Evolutionary conservation across 2,329 filamentous ascomycete species (phyloP).

Genomic region (Trichoderma afroharzianum): DNA sequence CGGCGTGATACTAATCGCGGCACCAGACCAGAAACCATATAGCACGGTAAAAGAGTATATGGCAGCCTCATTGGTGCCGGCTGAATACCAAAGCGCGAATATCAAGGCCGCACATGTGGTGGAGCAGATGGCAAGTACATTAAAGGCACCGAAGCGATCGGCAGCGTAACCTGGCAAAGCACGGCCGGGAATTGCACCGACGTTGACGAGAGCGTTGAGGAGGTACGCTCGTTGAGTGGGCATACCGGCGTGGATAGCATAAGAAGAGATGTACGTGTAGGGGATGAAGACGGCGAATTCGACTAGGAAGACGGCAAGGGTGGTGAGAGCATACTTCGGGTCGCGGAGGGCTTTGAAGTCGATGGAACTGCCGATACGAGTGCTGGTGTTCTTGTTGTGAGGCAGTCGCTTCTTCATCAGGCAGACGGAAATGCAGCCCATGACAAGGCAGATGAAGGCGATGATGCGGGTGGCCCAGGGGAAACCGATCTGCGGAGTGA

Average conservation of each 20-base stretch:
- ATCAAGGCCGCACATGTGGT: constrained; percentile 41
- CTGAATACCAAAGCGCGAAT: constrained; percentile 60
- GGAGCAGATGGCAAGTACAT: constrained; percentile 61
- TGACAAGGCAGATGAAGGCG: constrained; percentile 26
- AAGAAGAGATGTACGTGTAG: constrained; percentile 65
- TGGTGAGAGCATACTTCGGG: constrained; percentile 48
- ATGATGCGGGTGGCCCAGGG: constrained; percentile 31
- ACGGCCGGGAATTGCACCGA: constrained; percentile 63
- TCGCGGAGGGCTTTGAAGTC: constrained; percentile 52
- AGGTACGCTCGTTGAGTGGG: constrained; percentile 57
- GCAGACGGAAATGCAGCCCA: constrained; percentile 28
- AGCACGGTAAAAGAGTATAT: constrained; percentile 59
- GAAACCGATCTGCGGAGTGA: constrained; percentile 29
- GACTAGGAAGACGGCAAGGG: constrained; percentile 53
- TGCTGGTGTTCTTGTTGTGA: constrained; percentile 34
- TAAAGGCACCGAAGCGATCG: constrained; percentile 67
- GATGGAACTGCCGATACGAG: constrained; percentile 38
- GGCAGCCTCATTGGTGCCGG: constrained; percentile 41
- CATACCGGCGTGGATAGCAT: constrained; percentile 55
- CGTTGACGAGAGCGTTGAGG: constrained; percentile 67
- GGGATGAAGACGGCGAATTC: constrained; percentile 63
- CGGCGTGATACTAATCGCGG: constrained; percentile 66
- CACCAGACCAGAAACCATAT: constrained; percentile 69
- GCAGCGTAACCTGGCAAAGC: constrained; percentile 65
- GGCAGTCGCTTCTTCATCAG: constrained; percentile 45